Evolutionary conservation across 2,329 filamentous ascomycete species (phyloP).

Genomic region (Aspergillus neotritici): DNA sequence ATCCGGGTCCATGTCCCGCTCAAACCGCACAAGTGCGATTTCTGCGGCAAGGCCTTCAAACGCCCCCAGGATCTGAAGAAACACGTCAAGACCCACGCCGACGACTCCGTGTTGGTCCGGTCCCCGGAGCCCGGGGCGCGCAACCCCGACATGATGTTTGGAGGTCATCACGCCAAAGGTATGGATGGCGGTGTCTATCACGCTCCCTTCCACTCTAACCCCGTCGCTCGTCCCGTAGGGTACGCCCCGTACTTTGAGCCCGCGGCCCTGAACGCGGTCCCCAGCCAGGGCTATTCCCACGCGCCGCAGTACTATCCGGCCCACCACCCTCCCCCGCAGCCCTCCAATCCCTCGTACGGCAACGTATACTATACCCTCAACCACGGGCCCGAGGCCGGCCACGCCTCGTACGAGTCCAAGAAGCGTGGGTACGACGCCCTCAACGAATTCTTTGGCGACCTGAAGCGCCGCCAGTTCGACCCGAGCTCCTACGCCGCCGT

Average conservation of each 20-base stretch:
- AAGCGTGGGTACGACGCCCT: constrained; percentile 84
- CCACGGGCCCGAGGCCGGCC: constrained; percentile 60
- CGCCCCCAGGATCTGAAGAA: constrained; percentile 98
- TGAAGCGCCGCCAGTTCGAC: constrained; percentile 87
- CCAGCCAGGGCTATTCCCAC: constrained; percentile 37
- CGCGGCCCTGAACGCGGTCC: constrained; percentile 44
- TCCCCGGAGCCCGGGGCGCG: constrained; percentile 56
- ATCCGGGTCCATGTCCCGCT: constrained; percentile 98
- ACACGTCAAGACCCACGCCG: constrained; percentile 97
- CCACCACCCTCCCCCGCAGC: constrained; percentile 50
- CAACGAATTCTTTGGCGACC: constrained; percentile 89
- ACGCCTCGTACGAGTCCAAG: constrained; percentile 61
- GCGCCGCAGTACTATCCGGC: constrained; percentile 50
- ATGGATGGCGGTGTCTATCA: constrained; percentile 9
- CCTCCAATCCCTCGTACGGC: constrained; percentile 56
- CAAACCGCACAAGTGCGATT: constrained; percentile 98
- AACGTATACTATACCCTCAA: constrained; percentile 73
- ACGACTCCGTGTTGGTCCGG: constrained; percentile 73
- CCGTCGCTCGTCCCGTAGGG: constrained; percentile 15
- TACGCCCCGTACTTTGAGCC: constrained; percentile 47
- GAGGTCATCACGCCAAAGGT: constrained; percentile 33
- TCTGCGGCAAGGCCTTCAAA: constrained; percentile 99
- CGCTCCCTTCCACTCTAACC: constrained; percentile 5
- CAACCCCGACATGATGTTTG: constrained; percentile 39
- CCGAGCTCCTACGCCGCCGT: constrained; percentile 86